Percentiles rank a stretch among this genome's conserved stretches.
phyloP scores from a whole-genome alignment of 139 green algal genomes.

The Auxenochlorella pyrenoidosa region DNA sequence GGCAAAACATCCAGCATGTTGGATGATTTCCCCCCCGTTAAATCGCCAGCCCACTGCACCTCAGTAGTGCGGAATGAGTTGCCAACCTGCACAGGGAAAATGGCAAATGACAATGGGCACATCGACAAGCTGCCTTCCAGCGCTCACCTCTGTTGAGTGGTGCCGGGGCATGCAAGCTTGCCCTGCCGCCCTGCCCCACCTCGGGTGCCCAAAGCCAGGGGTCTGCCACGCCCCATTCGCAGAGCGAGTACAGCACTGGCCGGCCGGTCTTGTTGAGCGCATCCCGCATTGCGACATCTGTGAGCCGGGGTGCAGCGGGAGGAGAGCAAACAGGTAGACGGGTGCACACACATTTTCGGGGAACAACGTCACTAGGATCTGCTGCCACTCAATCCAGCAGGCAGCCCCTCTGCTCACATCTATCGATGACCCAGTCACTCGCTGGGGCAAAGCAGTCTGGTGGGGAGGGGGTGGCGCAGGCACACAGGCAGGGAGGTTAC shows the following conservation, averaged over 20 bases:
- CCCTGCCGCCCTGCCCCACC: slow-evolving; percentile 4
- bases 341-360: no score
- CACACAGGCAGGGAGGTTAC: no score
- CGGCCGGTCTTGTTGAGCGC: slow-evolving; percentile 73
- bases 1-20: background rate
- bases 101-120: no score
- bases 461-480: no score
- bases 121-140: background rate
- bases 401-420: background rate
- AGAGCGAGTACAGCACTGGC: slow-evolving; percentile 78
- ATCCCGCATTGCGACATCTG: slow-evolving; percentile 32
- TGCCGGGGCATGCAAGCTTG: background rate
- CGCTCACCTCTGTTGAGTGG: no score
- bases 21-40: no score
- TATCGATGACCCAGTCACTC: slow-evolving; percentile 13
- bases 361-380: no score
- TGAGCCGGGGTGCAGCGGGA: no score
- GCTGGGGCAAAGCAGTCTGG: slow-evolving; percentile 18
- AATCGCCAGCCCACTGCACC: background rate
- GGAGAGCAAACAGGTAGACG: no score
- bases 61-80: slow-evolving; percentile 16
- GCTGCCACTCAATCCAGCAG: no score
- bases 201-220: slow-evolving; percentile 75
- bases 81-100: slow-evolving; percentile 3
- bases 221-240: slow-evolving; percentile 74